Percentiles rank a stretch among this genome's conserved stretches.
phyloP scores from a whole-genome alignment of 2,329 filamentous ascomycete species.

The Xylariaceae sp. region DNA sequence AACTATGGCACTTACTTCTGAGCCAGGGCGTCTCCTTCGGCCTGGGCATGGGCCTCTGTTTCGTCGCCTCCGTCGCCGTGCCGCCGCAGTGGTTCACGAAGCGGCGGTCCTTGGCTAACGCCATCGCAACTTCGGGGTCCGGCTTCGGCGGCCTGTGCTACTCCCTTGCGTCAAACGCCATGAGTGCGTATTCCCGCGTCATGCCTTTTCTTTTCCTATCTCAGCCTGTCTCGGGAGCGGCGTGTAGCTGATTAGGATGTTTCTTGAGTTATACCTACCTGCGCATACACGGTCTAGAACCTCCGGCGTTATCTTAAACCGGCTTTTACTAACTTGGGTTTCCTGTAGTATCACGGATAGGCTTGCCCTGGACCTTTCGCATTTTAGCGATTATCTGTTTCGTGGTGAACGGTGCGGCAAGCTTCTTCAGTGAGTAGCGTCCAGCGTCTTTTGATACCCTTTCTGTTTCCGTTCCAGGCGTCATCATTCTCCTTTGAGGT shows the following conservation, averaged over 20 bases:
- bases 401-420: conserved; percentile 58
- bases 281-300: too few relatives aligned
- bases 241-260: too few relatives aligned
- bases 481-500: too few relatives aligned
- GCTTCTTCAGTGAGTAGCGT: conserved; percentile 48
- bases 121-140: conserved; percentile 68
- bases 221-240: too few relatives aligned
- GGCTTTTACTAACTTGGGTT: too few relatives aligned
- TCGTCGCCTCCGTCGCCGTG: conserved; percentile 69
- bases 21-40: conserved; percentile 77
- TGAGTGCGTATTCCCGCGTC: conserved; percentile 51
- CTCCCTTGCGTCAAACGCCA: conserved; percentile 67
- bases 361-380: conserved; percentile 62
- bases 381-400: conserved; percentile 48
- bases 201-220: too few relatives aligned
- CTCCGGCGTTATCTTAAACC: too few relatives aligned
- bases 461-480: too few relatives aligned
- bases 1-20: conserved; percentile 77
- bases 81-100: conserved; percentile 76
- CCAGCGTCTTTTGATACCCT: too few relatives aligned
- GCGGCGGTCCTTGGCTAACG: conserved; percentile 69
- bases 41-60: conserved; percentile 76
- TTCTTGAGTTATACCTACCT: too few relatives aligned
- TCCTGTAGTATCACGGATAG: conserved; percentile 45
- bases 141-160: conserved; percentile 76